Conservation (phyloP, 73 alveolate genomes). For the Stentor roeselii region DNA sequence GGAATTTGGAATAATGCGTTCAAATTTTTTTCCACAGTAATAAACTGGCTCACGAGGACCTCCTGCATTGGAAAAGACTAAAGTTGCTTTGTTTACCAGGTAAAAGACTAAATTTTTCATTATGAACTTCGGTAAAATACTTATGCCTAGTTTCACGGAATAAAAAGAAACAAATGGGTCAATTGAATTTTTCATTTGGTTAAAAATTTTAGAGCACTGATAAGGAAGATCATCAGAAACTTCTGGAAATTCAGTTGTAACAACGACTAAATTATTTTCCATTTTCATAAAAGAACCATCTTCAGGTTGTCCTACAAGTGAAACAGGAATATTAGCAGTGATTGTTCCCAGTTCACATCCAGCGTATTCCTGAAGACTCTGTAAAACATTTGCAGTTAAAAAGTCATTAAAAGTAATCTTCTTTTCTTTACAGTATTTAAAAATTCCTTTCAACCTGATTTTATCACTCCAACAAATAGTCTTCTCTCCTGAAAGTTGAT, state of each 20-base stretch:
- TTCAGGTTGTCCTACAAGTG: not conserved
- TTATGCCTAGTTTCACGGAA: not conserved
- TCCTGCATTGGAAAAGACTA: slow-evolving; percentile 27
- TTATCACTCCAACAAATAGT: not conserved
- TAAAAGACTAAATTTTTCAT: not conserved
- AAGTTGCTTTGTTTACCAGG: slow-evolving; percentile 19
- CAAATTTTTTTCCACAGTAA: not conserved
- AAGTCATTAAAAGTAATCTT: slow-evolving; percentile 26
- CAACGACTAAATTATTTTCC: slow-evolving; percentile 23
- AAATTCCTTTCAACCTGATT: not conserved
- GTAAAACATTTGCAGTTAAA: not conserved
- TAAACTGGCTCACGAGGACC: slow-evolving; percentile 1
- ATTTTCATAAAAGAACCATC: slow-evolving; percentile 4
- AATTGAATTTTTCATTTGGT: not conserved
- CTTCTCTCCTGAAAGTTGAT: slow-evolving; percentile 1
- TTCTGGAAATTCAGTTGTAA: not conserved
- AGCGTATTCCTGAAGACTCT: slow-evolving; percentile 9
- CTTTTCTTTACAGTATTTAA: not conserved
- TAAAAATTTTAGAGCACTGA: not conserved
- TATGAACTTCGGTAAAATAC: slow-evolving; percentile 2
- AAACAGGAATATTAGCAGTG: slow-evolving; percentile 7
- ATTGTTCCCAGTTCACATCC: slow-evolving; percentile 2
- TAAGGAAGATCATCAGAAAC: not conserved
- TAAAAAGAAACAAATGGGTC: slow-evolving; percentile 4
- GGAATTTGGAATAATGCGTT: too few species aligned